phyloP scores from a whole-genome alignment of 441 rosid genomes.

The Euphorbia corollata region DNA sequence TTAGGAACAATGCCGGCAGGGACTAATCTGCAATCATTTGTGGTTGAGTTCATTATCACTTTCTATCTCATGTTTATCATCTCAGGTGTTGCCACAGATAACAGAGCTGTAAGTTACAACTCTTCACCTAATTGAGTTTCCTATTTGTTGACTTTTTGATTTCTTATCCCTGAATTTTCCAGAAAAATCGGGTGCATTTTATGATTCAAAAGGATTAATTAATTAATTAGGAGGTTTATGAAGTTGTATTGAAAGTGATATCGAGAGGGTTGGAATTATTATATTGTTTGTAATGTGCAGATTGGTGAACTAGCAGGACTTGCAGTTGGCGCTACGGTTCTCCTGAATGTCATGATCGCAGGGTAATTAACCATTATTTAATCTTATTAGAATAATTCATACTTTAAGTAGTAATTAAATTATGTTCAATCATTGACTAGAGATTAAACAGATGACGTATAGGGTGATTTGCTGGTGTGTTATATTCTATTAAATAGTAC shows the following conservation, averaged over 20 bases:
- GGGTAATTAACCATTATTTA: conserved; percentile 40
- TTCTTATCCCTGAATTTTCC: not conserved
- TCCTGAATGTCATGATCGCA: conserved; percentile 74
- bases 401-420: not conserved
- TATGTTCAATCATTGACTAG: not conserved
- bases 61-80: conserved; percentile 83
- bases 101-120: conserved; percentile 59
- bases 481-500: not conserved
- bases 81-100: conserved; percentile 84
- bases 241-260: conserved; percentile 13
- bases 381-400: not conserved
- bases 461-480: not conserved
- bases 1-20: conserved; percentile 71
- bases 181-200: not conserved
- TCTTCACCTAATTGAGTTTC: conserved; percentile 8
- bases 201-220: not conserved
- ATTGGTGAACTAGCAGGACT: conserved; percentile 90
- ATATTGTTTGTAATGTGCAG: conserved; percentile 24
- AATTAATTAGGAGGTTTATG: no score
- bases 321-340: conserved; percentile 79
- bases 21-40: conserved; percentile 56
- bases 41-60: conserved; percentile 83
- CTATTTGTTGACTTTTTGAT: conserved; percentile 11
- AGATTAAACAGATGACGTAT: conserved; percentile 3
- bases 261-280: not conserved